A percentile compares a stretch with the other conserved stretches of the same genome.
These are phyloP conservation scores for Favolaschia claudopus DNA, from an alignment of 768 basidiomycete species.

Conservation along the genomic window DNA sequence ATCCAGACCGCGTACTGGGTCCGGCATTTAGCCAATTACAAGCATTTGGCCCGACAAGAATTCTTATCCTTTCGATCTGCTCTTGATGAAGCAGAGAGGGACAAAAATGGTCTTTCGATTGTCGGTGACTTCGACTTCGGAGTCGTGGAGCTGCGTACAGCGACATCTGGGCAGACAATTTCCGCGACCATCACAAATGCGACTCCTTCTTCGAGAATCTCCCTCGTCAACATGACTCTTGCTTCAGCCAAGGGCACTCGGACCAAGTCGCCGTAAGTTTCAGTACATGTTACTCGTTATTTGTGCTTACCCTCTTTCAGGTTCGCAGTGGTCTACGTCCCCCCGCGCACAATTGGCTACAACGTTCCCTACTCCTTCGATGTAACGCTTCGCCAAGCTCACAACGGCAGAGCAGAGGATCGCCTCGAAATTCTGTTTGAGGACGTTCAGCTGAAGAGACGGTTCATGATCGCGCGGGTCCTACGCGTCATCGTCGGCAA, in stretches of 20 bases:
- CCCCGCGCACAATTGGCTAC: slow-evolving; percentile 30
- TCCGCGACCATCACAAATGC: slow-evolving; percentile 36
- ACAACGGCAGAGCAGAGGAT: slow-evolving; percentile 59
- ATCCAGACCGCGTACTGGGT: slow-evolving; percentile 40
- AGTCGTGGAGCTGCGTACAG: slow-evolving; percentile 50
- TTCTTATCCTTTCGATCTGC: slow-evolving; percentile 50
- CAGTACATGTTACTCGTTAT: background rate
- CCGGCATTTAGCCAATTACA: slow-evolving; percentile 35
- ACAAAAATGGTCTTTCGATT: slow-evolving; percentile 59
- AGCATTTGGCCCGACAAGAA: slow-evolving; percentile 46
- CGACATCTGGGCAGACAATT: slow-evolving; percentile 29
- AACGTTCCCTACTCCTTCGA: slow-evolving; percentile 35
- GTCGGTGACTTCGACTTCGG: slow-evolving; percentile 58
- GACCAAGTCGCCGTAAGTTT: slow-evolving; percentile 33
- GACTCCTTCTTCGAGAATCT: slow-evolving; percentile 38
- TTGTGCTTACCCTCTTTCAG: slow-evolving; percentile 19
- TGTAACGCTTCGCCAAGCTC: slow-evolving; percentile 41
- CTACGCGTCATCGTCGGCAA: slow-evolving; percentile 55
- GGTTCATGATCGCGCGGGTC: slow-evolving; percentile 57
- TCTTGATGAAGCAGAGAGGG: slow-evolving; percentile 60
- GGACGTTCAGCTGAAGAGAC: slow-evolving; percentile 49
- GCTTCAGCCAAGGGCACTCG: slow-evolving; percentile 39
- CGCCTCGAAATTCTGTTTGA: slow-evolving; percentile 61
- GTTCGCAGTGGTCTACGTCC: slow-evolving; percentile 34
- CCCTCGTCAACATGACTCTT: slow-evolving; percentile 36